Percentiles rank a stretch among this genome's conserved stretches.
These are phyloP conservation scores for Cryptosporidium xiaoi DNA, from an alignment of 169 alveolate genomes.

Conservation along the genomic window DNA sequence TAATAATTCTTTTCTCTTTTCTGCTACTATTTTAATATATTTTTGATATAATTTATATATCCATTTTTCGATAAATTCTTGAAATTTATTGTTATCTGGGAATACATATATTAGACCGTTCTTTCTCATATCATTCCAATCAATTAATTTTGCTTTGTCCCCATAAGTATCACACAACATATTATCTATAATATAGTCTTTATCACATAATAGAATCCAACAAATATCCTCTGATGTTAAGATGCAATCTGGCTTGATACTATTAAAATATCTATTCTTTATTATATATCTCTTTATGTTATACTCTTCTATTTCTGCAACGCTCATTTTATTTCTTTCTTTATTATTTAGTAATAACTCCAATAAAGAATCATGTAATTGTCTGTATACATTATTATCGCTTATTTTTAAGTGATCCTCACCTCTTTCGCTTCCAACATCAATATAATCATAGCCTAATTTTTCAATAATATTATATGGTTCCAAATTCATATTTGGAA, in stretches of 20 bases:
- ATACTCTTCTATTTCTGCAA: conserved; percentile 49
- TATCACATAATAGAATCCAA: conserved; percentile 53
- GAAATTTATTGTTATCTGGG: conserved; percentile 10
- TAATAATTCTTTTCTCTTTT: conserved; percentile 38
- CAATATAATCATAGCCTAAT: background rate
- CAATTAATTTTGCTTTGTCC: background rate
- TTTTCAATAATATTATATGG: conserved; percentile 19
- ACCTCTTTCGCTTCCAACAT: background rate
- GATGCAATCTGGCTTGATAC: background rate
- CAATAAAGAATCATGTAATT: conserved; percentile 13
- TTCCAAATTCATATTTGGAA: conserved; percentile 31
- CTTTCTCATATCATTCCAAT: conserved; percentile 22
- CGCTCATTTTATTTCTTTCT: conserved; percentile 14
- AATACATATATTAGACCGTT: conserved; percentile 33
- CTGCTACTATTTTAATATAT: conserved; percentile 1
- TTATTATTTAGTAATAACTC: background rate
- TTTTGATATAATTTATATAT: conserved; percentile 46
- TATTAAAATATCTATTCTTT: conserved; percentile 17
- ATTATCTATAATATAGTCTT: conserved; percentile 23
- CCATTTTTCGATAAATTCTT: conserved; percentile 49
- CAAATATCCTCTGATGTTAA: conserved; percentile 66
- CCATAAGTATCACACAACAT: background rate
- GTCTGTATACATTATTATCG: background rate
- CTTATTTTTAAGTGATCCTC: too few species aligned
- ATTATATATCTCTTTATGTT: conserved; percentile 36